Evolutionary conservation across 2,329 filamentous ascomycete genomes (phyloP).

Genomic region (Hymenoscyphus scutula): DNA sequence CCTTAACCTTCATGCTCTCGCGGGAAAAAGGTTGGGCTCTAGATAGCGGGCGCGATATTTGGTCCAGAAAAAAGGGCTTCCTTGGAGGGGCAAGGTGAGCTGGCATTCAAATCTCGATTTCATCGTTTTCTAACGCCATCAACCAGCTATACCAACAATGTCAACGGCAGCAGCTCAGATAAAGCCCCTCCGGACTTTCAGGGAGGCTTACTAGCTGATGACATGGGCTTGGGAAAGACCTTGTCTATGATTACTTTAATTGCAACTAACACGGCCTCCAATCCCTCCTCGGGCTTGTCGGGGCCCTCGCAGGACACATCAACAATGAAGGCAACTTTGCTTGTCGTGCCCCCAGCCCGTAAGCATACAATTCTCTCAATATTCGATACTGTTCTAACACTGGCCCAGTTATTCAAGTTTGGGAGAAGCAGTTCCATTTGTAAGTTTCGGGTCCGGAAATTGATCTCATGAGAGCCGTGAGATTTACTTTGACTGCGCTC

Average conservation of each 20-base stretch:
- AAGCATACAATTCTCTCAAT: not conserved
- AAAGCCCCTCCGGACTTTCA: slow-evolving; percentile 17
- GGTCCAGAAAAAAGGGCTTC: slow-evolving; percentile 6
- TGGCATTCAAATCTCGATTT: not conserved
- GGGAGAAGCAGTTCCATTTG: slow-evolving; percentile 20
- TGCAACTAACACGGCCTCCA: slow-evolving; percentile 11
- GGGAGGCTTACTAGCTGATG: slow-evolving; percentile 82
- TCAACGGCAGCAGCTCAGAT: slow-evolving; percentile 10
- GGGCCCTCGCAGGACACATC: not conserved
- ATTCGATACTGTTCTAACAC: not conserved
- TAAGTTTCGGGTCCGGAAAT: slow-evolving; percentile 10
- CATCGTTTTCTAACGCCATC: not conserved
- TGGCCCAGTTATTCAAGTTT: slow-evolving; percentile 20
- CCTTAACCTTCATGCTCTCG: slow-evolving; percentile 24
- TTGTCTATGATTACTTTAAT: slow-evolving; percentile 42
- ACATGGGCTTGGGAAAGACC: slow-evolving; percentile 98
- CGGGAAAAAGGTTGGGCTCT: slow-evolving; percentile 22
- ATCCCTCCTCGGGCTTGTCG: not conserved
- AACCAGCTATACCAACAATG: slow-evolving; percentile 1
- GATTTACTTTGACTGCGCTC: too few species aligned
- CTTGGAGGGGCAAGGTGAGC: not conserved
- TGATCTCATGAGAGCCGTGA: not conserved
- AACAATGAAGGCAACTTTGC: not conserved
- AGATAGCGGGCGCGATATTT: slow-evolving; percentile 16
- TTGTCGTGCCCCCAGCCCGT: slow-evolving; percentile 1